Evolutionary conservation across 495 filamentous ascomycete species (phyloP).

Genomic region (Penicillium longicatenatum): DNA sequence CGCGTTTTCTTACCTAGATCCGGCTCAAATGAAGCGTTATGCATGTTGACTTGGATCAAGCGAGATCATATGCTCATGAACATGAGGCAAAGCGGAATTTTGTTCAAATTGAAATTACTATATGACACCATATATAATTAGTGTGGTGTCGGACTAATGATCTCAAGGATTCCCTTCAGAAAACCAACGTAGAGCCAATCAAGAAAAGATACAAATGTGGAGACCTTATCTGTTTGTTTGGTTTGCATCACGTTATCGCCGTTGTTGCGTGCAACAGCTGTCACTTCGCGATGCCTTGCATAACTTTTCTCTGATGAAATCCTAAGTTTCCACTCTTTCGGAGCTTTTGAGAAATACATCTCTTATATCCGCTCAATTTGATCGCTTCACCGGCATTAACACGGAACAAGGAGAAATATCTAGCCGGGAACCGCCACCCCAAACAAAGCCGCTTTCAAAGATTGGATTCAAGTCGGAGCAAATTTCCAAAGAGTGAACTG

Average conservation of each 20-base stretch:
- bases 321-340: background rate
- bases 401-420: background rate
- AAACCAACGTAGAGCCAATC: too few relatives aligned
- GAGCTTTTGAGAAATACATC: background rate
- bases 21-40: too few relatives aligned
- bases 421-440: background rate
- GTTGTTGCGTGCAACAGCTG: background rate
- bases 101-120: too few relatives aligned
- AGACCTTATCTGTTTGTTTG: background rate
- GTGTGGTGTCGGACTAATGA: too few relatives aligned
- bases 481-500: background rate
- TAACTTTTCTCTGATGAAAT: background rate
- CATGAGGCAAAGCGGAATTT: too few relatives aligned
- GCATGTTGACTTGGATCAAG: too few relatives aligned
- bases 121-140: too few relatives aligned
- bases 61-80: too few relatives aligned
- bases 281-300: background rate
- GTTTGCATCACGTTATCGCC: background rate
- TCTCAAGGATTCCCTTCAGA: too few relatives aligned
- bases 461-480: background rate
- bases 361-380: background rate
- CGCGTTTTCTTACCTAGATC: too few relatives aligned
- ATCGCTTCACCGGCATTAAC: background rate
- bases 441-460: constrained; percentile 7
- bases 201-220: background rate